Evolutionary conservation across 2,329 filamentous ascomycete genomes (phyloP), one percentile per base, ranked within the genome.

Genomic region (Fusarium liriodendri): DNA sequence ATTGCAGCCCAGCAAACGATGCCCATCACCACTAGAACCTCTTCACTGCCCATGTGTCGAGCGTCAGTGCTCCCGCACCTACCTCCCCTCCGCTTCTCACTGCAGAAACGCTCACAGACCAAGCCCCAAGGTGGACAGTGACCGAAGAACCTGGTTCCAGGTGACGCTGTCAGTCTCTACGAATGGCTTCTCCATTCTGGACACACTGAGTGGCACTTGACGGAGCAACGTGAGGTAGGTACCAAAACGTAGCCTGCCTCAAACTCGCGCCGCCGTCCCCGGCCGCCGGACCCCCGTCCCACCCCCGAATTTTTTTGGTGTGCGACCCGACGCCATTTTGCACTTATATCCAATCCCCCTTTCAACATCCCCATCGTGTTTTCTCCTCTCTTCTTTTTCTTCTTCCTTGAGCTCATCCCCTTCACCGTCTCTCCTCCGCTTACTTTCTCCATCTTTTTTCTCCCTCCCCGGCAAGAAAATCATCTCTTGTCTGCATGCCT

Each of bases 271-370:
- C 58, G 58, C 40, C 58, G 37, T 47, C 58, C 61, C 60, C 47
- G 45, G 60, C 33, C 60, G 37, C 29, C 32, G 54, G 32, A 11
- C 54, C 54, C 32, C 40, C 40, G 71, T 74, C 52, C 71, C 71
- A 74, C 71, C 67, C 64, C 67, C 70, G 45, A 74, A 64, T 68
- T 71, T 73, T 59, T 73, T 59, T 54, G 37, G 67, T 73, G 66
- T 54, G 55, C 37, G 60, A 63, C 66, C 65, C 62, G 64, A 67
- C 60, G 42, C 62, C 65, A 66, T 66, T 76, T 69, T 67, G 63
- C 72, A 77, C 75, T 77, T 77, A 77, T 73, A 76, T 72, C 45
- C 63, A 71, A 76, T 66, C 65, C 72, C 74, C 75, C 75, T 63
- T 74, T 73, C 72, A 59, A 67, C 45, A 58, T 71, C 61, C 67